Base-by-base conservation (phyloP, 768 basidiomycete species). In the Suillus tomentosus region DNA sequence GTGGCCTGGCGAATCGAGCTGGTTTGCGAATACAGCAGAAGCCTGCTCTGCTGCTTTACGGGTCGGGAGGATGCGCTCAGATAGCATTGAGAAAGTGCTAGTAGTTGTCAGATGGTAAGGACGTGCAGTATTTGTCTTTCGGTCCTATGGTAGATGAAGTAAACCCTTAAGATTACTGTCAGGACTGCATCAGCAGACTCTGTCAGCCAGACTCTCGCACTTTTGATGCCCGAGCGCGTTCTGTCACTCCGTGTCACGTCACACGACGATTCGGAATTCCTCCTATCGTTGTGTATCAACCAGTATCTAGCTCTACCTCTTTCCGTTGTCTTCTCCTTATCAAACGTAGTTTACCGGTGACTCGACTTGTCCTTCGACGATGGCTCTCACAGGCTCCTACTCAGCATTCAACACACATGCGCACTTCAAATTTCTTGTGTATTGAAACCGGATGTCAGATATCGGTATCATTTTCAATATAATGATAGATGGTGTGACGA, bases 11-110 rank as follows among this genome's bases (percentile, higher is more conserved):
- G 72, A 70, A 70, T 73, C 66, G 19, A 67, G 72, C 50, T 81
- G 79, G 11, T 68, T 72, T 53, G 73, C 68, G 64, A 82, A 71
- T 61, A 66, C 71, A 4, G 69, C 73, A 2, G 68, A 62, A 53
- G 80, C 80, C 24, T 67, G 71, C 56, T 70, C 60, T 0, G 79
- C 79, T 3, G 80, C 77, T 31, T 71, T 73, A 9, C 80, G 79
- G 37, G 67, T 61, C 8, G 78, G 75, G 10, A 71, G 42, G 17
- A 70, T 60, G 9, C 43, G 64, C 11, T 63, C 70, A 1, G 64
- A 66, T 42, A 69, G 48, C n/a, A 62, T 24, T 8, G 55, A 34
- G 17, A 56, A 62, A 14, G 51, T 40, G 31, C 31, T 31, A 31
- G 31, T 31, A 31, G 31, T 31, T 31, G 31, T 4, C 31, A 6